A percentile compares a stretch with the other conserved stretches of the same genome.
phyloP scores from a whole-genome alignment of 2,329 filamentous ascomycete species.

The Alternaria infectoria region DNA sequence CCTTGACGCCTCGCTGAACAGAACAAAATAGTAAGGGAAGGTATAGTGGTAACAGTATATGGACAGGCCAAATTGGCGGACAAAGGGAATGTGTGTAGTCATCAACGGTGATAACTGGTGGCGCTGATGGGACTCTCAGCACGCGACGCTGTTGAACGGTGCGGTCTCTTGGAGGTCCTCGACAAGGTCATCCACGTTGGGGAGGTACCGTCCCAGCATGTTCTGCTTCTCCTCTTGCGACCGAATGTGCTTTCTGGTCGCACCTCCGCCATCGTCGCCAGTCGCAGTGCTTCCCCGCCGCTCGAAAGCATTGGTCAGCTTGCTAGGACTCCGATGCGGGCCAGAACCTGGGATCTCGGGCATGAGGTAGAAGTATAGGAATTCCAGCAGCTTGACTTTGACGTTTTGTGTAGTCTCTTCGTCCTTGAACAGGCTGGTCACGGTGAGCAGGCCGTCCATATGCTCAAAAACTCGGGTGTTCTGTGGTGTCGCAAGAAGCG shows the following conservation, averaged over 20 bases:
- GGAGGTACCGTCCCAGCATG: slow-evolving; percentile 78
- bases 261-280: slow-evolving; percentile 38
- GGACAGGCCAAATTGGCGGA: slow-evolving; percentile 10
- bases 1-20: slow-evolving; percentile 36
- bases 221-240: slow-evolving; percentile 82
- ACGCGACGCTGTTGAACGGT: slow-evolving; percentile 55
- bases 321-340: slow-evolving; percentile 41
- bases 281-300: slow-evolving; percentile 37
- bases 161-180: slow-evolving; percentile 81
- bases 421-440: slow-evolving; percentile 92
- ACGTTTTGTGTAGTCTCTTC: slow-evolving; percentile 84
- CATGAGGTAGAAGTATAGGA: slow-evolving; percentile 98
- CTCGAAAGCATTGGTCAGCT: slow-evolving; percentile 42
- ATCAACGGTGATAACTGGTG: background rate
- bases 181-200: slow-evolving; percentile 79
- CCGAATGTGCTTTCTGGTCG: slow-evolving; percentile 51
- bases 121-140: slow-evolving; percentile 13
- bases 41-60: slow-evolving; percentile 21
- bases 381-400: slow-evolving; percentile 95
- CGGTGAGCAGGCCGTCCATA: slow-evolving; percentile 87
- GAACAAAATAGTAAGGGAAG: slow-evolving; percentile 11
- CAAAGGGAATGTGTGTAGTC: slow-evolving; percentile 14
- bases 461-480: slow-evolving; percentile 93
- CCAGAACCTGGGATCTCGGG: slow-evolving; percentile 71
- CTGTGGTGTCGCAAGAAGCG: slow-evolving; percentile 81